Evolutionary conservation across 2,329 filamentous ascomycete genomes (phyloP).

Genomic region (Thermothelomyces thermophilus): DNA sequence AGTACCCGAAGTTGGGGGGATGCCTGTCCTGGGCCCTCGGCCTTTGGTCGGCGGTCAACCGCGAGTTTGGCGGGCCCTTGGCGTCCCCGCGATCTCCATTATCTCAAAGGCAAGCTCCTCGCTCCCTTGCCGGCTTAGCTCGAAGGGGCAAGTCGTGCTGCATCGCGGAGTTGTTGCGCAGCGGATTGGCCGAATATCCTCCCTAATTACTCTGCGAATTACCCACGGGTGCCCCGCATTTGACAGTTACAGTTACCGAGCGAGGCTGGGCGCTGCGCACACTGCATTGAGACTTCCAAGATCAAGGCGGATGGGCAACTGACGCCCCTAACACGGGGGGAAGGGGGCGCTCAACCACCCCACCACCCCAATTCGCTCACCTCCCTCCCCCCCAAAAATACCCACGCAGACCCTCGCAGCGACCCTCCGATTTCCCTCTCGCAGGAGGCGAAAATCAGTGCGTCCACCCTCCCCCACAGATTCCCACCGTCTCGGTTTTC

Average conservation of each 20-base stretch:
- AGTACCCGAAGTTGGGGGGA: background rate
- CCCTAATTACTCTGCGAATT: slow-evolving; percentile 9
- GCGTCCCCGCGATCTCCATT: background rate
- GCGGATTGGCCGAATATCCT: slow-evolving; percentile 10
- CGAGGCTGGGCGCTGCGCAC: background rate
- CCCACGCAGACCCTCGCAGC: slow-evolving; percentile 20
- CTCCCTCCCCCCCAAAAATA: background rate
- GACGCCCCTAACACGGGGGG: slow-evolving; percentile 9
- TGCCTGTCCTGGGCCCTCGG: background rate
- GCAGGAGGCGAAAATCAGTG: slow-evolving; percentile 14
- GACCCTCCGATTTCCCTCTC: slow-evolving; percentile 14
- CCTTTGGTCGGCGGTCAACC: slow-evolving; percentile 2
- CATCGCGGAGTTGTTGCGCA: background rate
- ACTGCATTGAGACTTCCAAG: slow-evolving; percentile 9
- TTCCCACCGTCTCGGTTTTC: slow-evolving; percentile 7
- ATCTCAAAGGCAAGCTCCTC: background rate
- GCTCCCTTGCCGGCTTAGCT: slow-evolving; percentile 4
- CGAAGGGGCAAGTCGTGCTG: background rate
- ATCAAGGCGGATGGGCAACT: slow-evolving; percentile 4
- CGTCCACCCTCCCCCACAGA: background rate
- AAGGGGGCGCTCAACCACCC: background rate
- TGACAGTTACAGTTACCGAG: slow-evolving; percentile 8
- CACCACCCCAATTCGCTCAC: background rate
- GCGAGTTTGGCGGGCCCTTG: background rate
- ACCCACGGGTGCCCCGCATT: slow-evolving; percentile 10